Base-by-base conservation (phyloP, 257 asterid genomes). In the Solanum chiquidenum region DNA sequence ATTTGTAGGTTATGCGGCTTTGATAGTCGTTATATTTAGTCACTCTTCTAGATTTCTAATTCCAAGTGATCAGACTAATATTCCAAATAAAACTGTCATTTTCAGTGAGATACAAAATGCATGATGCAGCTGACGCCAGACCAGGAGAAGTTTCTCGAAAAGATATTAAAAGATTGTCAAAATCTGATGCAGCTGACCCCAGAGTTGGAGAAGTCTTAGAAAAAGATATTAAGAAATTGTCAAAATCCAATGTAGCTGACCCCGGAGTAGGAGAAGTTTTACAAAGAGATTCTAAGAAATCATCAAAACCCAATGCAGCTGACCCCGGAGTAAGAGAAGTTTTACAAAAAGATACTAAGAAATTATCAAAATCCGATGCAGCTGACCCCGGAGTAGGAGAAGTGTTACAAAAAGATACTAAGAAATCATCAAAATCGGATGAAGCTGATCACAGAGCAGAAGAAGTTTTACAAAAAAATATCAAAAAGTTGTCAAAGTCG, bases 381-480 rank as follows among this genome's bases (percentile, higher is more conserved):
- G 38, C 16, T 79, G 85, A 76, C 60, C 35, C 6, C 40, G 87
- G 49, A 82, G 92, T 93, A 89, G 92, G 91, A 90, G 97, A 92
- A 86, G 92, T 93, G 83, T 80, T 62, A 31, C 77, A 34, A 68
- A 84, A 62, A 23, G 18, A 62, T 84, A 89, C 86, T 91, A 79
- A 64, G 94, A 92, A 86, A 89, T 95, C 93, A 94, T 86, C 93
- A 76, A 86, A 88, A 87, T 87, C 92, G 89, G 98, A 96, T 94
- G 85, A 46, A 44, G 11, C 68, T 80, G 85, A 80, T 33, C 68
- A 52, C 64, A 88, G 62, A 87, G 91, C 92, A 89, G 92, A 90
- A 89, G 96, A 92, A 86, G 92, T 93, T 87, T 85, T 95, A 88
- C 91, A 12, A 58, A 95, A 94, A 90, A 95, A 94, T 90, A 89